Conservation (phyloP, 164 flowering plant genomes). For the Vitis rotundifolia region DNA sequence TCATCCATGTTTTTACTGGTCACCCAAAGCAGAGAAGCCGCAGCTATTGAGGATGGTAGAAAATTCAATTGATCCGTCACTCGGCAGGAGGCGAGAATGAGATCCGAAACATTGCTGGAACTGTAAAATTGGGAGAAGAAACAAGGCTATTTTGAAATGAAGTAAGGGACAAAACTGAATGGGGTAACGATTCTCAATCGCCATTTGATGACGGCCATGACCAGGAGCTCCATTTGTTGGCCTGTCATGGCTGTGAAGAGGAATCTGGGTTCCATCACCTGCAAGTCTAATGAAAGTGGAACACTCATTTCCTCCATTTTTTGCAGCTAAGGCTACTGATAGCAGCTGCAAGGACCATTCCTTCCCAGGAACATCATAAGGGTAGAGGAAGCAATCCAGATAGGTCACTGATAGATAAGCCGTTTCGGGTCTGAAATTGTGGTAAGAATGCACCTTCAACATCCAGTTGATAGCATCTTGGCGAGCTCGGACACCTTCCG, state of each 20-base stretch:
- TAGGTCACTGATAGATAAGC: slow-evolving; percentile 22
- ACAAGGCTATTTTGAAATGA: not conserved
- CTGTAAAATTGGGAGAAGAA: not conserved
- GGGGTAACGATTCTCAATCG: not conserved
- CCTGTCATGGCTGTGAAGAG: slow-evolving; percentile 14
- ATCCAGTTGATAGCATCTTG: no score
- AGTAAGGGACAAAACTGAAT: not conserved
- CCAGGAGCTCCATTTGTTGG: not conserved
- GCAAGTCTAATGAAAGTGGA: slow-evolving; percentile 18
- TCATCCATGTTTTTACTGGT: no score
- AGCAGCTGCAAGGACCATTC: slow-evolving; percentile 9
- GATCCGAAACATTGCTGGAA: no score
- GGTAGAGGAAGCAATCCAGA: slow-evolving; percentile 16
- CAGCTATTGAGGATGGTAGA: no score
- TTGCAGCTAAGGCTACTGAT: slow-evolving; percentile 26
- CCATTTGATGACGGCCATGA: not conserved
- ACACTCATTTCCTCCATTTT: slow-evolving; percentile 26
- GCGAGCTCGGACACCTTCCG: no score
- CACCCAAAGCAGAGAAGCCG: no score
- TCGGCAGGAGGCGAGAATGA: no score
- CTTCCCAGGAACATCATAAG: slow-evolving; percentile 5
- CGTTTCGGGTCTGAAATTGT: no score
- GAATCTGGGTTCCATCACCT: slow-evolving; percentile 10
- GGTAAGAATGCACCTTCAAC: no score
- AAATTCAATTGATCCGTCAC: no score